phyloP scores from a whole-genome alignment of 2,329 filamentous ascomycete genomes.

The Cordyceps tenuipes region DNA sequence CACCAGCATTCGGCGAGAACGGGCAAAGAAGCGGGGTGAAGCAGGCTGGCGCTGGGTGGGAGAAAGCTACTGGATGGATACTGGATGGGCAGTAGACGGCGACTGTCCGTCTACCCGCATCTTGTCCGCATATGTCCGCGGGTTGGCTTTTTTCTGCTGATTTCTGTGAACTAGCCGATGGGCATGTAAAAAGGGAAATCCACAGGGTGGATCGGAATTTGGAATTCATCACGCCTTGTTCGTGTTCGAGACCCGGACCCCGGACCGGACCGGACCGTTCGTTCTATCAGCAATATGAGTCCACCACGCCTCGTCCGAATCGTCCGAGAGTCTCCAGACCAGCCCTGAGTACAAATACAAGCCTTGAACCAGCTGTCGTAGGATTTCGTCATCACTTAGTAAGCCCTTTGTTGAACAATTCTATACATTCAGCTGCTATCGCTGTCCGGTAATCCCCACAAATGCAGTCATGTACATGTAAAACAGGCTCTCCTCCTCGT shows the following conservation, averaged over 20 bases:
- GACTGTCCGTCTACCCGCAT: background rate
- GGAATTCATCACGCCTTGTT: background rate
- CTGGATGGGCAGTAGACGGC: background rate
- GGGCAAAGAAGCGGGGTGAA: background rate
- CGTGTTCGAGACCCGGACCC: background rate
- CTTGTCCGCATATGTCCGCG: background rate
- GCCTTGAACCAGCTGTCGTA: background rate
- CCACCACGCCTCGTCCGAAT: background rate
- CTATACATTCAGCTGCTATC: conserved; percentile 11
- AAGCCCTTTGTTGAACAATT: background rate
- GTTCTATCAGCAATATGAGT: too few species aligned
- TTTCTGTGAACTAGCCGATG: too few species aligned
- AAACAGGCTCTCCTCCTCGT: background rate
- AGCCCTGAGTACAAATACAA: background rate
- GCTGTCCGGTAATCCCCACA: conserved; percentile 7
- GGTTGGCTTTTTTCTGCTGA: background rate
- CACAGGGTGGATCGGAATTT: background rate
- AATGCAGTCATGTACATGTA: conserved; percentile 11
- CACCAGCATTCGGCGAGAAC: background rate
- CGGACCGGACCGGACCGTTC: background rate
- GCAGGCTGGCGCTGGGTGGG: background rate
- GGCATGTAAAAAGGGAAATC: background rate
- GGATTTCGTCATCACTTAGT: background rate
- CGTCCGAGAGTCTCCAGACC: background rate
- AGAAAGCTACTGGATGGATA: background rate